Conservation (phyloP, 2,329 filamentous ascomycete species). For the Botrytis cinerea region DNA sequence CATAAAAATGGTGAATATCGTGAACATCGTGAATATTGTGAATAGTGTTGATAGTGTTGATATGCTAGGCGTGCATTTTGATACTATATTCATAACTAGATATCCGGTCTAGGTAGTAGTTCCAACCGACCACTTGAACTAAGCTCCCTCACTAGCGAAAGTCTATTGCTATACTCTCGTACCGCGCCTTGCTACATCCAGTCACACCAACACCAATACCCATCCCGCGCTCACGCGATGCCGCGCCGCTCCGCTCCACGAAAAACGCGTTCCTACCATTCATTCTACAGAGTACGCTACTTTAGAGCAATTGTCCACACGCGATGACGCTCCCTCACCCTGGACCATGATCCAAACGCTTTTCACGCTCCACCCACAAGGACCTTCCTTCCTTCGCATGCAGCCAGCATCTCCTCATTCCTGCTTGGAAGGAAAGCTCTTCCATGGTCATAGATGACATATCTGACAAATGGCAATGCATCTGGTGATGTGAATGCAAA, state of each 20-base stretch:
- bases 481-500: neutral
- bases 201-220: neutral
- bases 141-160: neutral
- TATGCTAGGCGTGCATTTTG: neutral
- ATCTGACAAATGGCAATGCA: neutral
- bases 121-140: neutral
- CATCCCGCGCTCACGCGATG: slow-evolving; percentile 1
- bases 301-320: slow-evolving; percentile 3
- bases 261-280: neutral
- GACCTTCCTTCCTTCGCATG: slow-evolving; percentile 6
- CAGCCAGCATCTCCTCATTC: neutral
- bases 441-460: slow-evolving; percentile 4
- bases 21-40: neutral
- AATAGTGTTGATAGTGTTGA: neutral
- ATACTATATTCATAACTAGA: neutral
- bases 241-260: slow-evolving; percentile 12
- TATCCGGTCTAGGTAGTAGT: neutral
- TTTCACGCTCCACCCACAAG: slow-evolving; percentile 1
- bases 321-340: slow-evolving; percentile 4
- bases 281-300: neutral
- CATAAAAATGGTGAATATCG: neutral
- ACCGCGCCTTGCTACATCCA: neutral
- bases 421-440: neutral
- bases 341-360: neutral
- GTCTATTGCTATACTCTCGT: neutral